Evolutionary conservation across 163 green algal genomes (phyloP).

Genomic region (Coccomyxa subellipsoidea): DNA sequence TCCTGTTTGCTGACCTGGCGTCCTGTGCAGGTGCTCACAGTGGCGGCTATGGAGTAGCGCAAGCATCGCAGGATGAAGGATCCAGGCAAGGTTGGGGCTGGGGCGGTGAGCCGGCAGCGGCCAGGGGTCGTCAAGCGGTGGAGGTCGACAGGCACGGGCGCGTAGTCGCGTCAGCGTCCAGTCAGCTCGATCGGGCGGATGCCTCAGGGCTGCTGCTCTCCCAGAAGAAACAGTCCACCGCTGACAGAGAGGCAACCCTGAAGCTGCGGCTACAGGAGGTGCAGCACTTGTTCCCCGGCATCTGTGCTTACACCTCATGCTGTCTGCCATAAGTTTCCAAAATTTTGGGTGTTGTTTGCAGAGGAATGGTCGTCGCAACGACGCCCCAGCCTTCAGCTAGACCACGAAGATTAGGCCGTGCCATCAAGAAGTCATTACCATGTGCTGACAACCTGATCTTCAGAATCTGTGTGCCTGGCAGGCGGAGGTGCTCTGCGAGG

Average conservation of each 20-base stretch:
- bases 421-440: background rate
- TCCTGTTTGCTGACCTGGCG: too few species aligned
- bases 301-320: too few species aligned
- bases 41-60: too few species aligned
- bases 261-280: background rate
- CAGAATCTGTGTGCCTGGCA: background rate
- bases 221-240: background rate
- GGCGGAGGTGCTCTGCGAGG: background rate
- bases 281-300: background rate
- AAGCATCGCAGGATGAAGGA: too few species aligned
- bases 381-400: too few species aligned
- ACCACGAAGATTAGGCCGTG: background rate
- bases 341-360: too few species aligned
- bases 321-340: too few species aligned
- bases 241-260: background rate
- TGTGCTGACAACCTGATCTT: background rate
- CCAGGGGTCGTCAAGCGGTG: background rate
- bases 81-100: background rate
- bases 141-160: background rate
- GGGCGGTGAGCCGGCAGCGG: background rate
- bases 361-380: too few species aligned
- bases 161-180: background rate
- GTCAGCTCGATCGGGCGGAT: background rate
- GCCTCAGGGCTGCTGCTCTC: background rate
- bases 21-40: too few species aligned